These are phyloP conservation scores for Metarhizium album DNA, from an alignment of 2,329 filamentous ascomycete species.

Conservation along the genomic window DNA sequence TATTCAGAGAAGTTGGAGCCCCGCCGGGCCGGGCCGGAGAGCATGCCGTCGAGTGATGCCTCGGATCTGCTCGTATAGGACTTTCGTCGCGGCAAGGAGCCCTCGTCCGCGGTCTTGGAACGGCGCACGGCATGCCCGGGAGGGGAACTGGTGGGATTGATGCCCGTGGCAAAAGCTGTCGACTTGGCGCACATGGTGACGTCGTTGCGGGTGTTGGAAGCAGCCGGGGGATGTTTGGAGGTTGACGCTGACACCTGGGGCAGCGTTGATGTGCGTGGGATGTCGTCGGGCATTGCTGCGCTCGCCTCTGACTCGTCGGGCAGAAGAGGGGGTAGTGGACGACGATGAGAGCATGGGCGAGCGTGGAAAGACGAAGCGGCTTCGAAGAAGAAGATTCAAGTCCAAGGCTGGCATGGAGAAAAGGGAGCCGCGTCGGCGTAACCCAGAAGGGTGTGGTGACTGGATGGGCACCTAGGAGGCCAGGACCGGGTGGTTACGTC, in stretches of 20 bases:
- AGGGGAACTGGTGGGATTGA: constrained; percentile 4
- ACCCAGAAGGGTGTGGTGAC: no score
- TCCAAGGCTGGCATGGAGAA: background rate
- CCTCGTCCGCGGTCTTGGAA: constrained; percentile 29
- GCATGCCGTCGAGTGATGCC: constrained; percentile 16
- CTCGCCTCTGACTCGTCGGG: background rate
- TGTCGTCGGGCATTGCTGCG: constrained; percentile 11
- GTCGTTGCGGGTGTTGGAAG: background rate
- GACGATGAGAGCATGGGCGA: background rate
- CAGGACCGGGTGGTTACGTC: no score
- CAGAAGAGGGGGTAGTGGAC: constrained; percentile 2
- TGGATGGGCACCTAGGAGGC: no score
- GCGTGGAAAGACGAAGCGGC: background rate
- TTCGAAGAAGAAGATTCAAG: background rate
- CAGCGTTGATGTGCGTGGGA: background rate
- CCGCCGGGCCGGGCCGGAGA: constrained; percentile 38
- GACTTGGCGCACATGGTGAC: constrained; percentile 3
- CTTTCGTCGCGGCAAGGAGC: constrained; percentile 10
- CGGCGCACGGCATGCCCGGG: constrained; percentile 30
- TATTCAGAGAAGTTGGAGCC: constrained; percentile 73
- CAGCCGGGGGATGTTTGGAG: constrained; percentile 5
- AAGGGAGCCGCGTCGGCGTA: no score
- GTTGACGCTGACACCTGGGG: constrained; percentile 8
- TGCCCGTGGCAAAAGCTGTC: constrained; percentile 6
- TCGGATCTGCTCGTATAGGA: constrained; percentile 14